Evolutionary conservation across 2,329 filamentous ascomycete genomes (phyloP), one percentile per base, ranked within the genome.

Genomic region (Thelonectria olida): DNA sequence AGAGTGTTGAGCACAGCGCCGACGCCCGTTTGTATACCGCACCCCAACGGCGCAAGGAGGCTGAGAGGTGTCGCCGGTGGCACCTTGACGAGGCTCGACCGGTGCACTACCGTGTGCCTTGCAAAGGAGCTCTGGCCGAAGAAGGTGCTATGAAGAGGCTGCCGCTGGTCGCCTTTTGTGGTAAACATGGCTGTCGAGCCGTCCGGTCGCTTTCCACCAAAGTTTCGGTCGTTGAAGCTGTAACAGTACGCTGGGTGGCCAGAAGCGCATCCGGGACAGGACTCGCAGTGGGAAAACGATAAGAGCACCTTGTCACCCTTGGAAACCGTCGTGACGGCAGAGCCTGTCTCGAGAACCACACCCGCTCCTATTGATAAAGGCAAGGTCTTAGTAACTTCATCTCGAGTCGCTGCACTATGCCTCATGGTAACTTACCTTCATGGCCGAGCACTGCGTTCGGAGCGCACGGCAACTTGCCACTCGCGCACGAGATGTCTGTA

Each of bases 351-450:
- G 0, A 63, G 25, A 4, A 67, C 52, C 5, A 67, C 39, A 1
- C 65, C 65, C n/a, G n/a, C n/a, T n/a, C n/a, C n/a, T n/a, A n/a
- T n/a, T n/a, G n/a, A n/a, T n/a, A n/a, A n/a, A n/a, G n/a, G n/a
- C n/a, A n/a, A n/a, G n/a, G n/a, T n/a, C n/a, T n/a, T n/a, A n/a
- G n/a, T n/a, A n/a, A n/a, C n/a, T n/a, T n/a, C n/a, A n/a, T n/a
- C n/a, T n/a, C n/a, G n/a, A n/a, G n/a, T n/a, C n/a, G n/a, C n/a
- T n/a, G n/a, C n/a, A n/a, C n/a, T n/a, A n/a, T n/a, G n/a, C n/a
- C n/a, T n/a, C n/a, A n/a, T n/a, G n/a, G 25, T 20, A n/a, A 27
- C 87, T 88, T 68, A 87, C 64, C 65, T 66, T 67, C 65, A 5
- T 67, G 65, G 1, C 65, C 65, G 4, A 67, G 61, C 1, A 67